These are phyloP conservation scores for Urtica urens DNA, from an alignment of 306 rosid species.

Conservation along the genomic window DNA sequence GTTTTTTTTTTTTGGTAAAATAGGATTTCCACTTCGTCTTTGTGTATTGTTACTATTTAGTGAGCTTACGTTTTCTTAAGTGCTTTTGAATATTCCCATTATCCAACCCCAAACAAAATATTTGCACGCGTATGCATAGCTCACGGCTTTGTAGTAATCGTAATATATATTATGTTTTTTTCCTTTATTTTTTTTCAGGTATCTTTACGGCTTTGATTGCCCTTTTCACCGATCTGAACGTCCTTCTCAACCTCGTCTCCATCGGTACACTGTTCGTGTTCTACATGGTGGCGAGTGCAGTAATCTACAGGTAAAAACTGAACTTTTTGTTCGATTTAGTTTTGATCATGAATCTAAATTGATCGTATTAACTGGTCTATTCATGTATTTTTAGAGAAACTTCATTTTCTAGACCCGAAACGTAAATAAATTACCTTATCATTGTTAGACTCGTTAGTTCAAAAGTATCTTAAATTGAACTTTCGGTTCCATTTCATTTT, in stretches of 20 bases:
- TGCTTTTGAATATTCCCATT: constrained; percentile 26
- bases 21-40: constrained; percentile 2
- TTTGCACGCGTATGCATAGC: constrained; percentile 4
- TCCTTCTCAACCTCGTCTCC: constrained; percentile 69
- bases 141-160: not conserved
- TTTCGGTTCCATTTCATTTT: too few relatives aligned
- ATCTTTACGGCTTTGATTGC: constrained; percentile 76
- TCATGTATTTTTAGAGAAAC: too few relatives aligned
- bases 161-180: not conserved
- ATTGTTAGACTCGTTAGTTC: too few relatives aligned
- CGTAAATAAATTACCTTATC: too few relatives aligned
- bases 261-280: constrained; percentile 96
- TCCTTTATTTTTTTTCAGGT: constrained; percentile 40
- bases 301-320: too few relatives aligned
- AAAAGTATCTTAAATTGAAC: too few relatives aligned
- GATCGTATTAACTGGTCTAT: too few relatives aligned
- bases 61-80: constrained; percentile 21
- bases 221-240: constrained; percentile 62
- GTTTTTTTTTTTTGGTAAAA: not conserved
- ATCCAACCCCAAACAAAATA: not conserved
- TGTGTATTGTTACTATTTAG: not conserved
- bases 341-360: too few relatives aligned
- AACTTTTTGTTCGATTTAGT: too few relatives aligned
- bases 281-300: constrained; percentile 94
- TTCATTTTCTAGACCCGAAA: too few relatives aligned